Percentiles rank a stretch among this genome's conserved stretches.
phyloP scores from a whole-genome alignment of 2,329 filamentous ascomycete genomes.

The Diplodia scrobiculata region DNA sequence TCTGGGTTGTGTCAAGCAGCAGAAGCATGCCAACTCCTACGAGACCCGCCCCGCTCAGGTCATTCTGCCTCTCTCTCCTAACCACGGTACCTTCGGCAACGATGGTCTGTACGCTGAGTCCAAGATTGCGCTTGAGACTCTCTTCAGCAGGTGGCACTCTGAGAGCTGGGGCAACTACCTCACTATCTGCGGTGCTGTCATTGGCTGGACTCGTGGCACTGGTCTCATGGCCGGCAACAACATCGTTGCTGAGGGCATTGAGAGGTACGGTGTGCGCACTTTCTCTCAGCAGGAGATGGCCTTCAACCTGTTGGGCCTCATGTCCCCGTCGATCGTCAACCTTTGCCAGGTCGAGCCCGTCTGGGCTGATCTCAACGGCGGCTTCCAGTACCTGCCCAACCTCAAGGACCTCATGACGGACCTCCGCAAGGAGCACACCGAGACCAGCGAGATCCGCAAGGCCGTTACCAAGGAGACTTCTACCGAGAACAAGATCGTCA shows the following conservation, averaged over 20 bases:
- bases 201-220: constrained; percentile 98
- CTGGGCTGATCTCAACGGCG: constrained; percentile 95
- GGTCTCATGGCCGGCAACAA: constrained; percentile 98
- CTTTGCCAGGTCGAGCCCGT: constrained; percentile 94
- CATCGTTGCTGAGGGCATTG: constrained; percentile 92
- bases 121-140: constrained; percentile 92
- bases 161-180: constrained; percentile 98
- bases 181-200: constrained; percentile 96
- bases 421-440: constrained; percentile 90
- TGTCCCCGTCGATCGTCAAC: constrained; percentile 91
- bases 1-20: constrained; percentile 83
- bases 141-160: constrained; percentile 98
- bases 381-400: constrained; percentile 94
- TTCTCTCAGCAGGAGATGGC: constrained; percentile 99
- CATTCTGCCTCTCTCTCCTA: constrained; percentile 91
- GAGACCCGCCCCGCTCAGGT: constrained; percentile 96
- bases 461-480: constrained; percentile 95
- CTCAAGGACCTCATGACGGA: constrained; percentile 92
- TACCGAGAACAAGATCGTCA: constrained; percentile 95
- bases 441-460: constrained; percentile 89
- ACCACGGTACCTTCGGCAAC: constrained; percentile 97
- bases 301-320: constrained; percentile 94
- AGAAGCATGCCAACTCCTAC: constrained; percentile 84
- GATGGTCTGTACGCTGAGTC: constrained; percentile 98
- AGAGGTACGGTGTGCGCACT: constrained; percentile 93